A percentile compares a stretch with the other conserved stretches of the same genome.
phyloP scores from a whole-genome alignment of 208 protist species.

The Acanthamoeba lenticulata region DNA sequence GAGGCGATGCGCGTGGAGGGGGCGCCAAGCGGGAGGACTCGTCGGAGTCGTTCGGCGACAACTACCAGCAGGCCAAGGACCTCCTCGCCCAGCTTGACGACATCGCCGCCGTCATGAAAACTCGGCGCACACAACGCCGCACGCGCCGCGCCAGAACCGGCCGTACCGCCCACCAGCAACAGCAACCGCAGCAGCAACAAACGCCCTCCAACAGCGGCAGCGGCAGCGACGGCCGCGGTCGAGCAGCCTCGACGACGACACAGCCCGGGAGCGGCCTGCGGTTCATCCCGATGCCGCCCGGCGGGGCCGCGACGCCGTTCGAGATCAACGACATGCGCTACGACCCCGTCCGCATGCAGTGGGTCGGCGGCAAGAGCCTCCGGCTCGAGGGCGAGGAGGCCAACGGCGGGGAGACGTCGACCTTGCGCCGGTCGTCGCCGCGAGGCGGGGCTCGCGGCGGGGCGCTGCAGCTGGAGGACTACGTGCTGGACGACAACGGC shows the following conservation, averaged over 20 bases:
- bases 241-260: not conserved
- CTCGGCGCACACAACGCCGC: no score
- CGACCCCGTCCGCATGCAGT: not conserved
- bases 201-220: no score
- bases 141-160: no score
- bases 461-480: slow-evolving; percentile 1
- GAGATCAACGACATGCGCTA: not conserved
- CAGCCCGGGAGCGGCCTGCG: not conserved
- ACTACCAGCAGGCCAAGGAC: no score
- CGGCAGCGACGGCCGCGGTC: no score
- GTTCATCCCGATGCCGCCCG: not conserved
- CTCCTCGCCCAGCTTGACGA: no score
- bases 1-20: no score
- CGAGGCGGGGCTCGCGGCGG: not conserved
- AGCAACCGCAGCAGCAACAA: no score
- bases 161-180: no score
- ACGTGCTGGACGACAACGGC: slow-evolving; percentile 8
- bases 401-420: not conserved
- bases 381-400: not conserved
- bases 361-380: not conserved
- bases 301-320: not conserved
- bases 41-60: no score
- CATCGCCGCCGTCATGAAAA: no score
- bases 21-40: no score
- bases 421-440: not conserved